Evolutionary conservation across 345 rosid species (phyloP).

Genomic region (Rhizophora mangle): DNA sequence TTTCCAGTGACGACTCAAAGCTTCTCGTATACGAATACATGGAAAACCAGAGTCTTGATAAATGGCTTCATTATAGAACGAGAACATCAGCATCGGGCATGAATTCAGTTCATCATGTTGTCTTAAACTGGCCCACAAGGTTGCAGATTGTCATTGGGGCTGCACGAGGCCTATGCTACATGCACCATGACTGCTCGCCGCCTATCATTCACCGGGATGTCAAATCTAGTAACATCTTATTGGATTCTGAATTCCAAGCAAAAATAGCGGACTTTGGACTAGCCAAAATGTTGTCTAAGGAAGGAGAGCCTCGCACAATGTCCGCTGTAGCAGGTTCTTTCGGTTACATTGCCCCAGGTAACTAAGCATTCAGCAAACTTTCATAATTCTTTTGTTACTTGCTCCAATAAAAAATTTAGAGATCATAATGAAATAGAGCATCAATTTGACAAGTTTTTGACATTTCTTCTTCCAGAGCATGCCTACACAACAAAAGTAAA

Average conservation of each 20-base stretch:
- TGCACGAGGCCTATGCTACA: constrained; percentile 79
- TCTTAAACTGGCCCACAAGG: constrained; percentile 63
- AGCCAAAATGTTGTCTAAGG: constrained; percentile 64
- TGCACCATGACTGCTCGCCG: constrained; percentile 79
- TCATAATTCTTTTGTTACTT: neutral
- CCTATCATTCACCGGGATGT: constrained; percentile 84
- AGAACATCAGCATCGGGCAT: constrained; percentile 22
- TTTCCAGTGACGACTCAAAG: constrained; percentile 76
- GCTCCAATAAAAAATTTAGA: neutral
- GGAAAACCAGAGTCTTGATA: constrained; percentile 81
- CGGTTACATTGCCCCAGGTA: constrained; percentile 93
- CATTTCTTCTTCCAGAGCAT: constrained; percentile 47
- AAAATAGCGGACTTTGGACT: constrained; percentile 90
- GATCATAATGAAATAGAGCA: neutral
- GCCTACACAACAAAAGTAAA: constrained; percentile 75
- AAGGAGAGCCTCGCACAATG: constrained; percentile 67
- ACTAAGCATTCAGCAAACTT: constrained; percentile 3
- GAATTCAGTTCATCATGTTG: constrained; percentile 18
- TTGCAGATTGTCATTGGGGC: constrained; percentile 78
- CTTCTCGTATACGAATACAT: constrained; percentile 90
- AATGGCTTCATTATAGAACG: constrained; percentile 72
- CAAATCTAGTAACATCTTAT: constrained; percentile 80
- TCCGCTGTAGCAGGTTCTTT: constrained; percentile 87
- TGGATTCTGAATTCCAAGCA: constrained; percentile 72
- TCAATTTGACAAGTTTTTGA: neutral